phyloP scores from a whole-genome alignment of 2,329 filamentous ascomycete genomes.

The Zasmidium cellare region DNA sequence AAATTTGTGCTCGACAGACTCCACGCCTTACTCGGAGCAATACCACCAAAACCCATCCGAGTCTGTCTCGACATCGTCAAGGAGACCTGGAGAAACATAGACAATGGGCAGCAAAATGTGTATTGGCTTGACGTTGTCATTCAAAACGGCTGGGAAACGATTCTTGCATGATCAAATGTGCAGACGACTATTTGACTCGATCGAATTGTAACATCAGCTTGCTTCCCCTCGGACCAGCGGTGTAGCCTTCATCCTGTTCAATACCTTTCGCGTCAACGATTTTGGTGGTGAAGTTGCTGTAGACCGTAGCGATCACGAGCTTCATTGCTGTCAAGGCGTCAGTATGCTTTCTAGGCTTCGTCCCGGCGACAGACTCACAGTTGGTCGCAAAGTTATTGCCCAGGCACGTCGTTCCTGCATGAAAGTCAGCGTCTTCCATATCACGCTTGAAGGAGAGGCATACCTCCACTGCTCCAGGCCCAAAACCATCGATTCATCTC shows the following conservation, averaged over 20 bases:
- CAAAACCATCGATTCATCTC: constrained; percentile 49
- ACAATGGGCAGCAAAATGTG: constrained; percentile 46
- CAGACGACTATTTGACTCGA: background rate
- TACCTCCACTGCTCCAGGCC: constrained; percentile 47
- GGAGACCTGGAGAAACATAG: constrained; percentile 55
- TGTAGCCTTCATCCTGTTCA: constrained; percentile 43
- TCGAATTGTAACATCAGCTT: constrained; percentile 10
- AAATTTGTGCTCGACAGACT: constrained; percentile 23
- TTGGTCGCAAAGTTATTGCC: constrained; percentile 44
- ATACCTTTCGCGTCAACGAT: constrained; percentile 41
- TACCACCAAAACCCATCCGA: constrained; percentile 55
- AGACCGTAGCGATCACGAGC: constrained; percentile 63
- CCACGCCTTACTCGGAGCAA: constrained; percentile 12
- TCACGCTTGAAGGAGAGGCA: no score
- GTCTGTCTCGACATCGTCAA: constrained; percentile 52
- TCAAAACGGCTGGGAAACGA: constrained; percentile 58
- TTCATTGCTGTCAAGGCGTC: constrained; percentile 15
- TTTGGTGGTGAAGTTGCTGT: constrained; percentile 56
- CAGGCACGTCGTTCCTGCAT: constrained; percentile 41
- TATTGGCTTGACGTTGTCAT: constrained; percentile 62
- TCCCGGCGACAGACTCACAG: background rate
- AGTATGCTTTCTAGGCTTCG: background rate
- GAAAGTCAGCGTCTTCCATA: no score
- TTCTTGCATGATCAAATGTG: constrained; percentile 48
- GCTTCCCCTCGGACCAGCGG: constrained; percentile 40